These are phyloP conservation scores for Microcyclospora tardicrescens DNA, from an alignment of 2,329 filamentous ascomycete species.

Conservation along the genomic window DNA sequence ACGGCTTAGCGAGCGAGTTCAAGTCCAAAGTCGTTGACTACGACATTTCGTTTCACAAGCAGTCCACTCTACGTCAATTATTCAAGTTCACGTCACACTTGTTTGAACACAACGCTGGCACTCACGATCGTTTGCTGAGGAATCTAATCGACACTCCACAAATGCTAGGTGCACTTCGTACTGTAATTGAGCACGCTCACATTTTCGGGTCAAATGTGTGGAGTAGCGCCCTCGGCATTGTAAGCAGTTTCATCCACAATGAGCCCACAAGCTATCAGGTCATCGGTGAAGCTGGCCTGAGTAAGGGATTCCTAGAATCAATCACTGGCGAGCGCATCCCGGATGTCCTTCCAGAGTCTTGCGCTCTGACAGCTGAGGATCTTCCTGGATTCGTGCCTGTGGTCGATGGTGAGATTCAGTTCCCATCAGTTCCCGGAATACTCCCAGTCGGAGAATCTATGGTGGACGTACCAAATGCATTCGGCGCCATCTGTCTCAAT, in stretches of 20 bases:
- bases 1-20: constrained; percentile 58
- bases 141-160: constrained; percentile 91
- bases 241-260: constrained; percentile 96
- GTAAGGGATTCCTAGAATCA: constrained; percentile 71
- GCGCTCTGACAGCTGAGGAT: constrained; percentile 11
- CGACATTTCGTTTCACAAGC: constrained; percentile 80
- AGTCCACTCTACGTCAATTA: constrained; percentile 84
- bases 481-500: constrained; percentile 90
- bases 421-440: constrained; percentile 43
- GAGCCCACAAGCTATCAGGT: constrained; percentile 95
- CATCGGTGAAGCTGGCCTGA: constrained; percentile 85
- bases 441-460: constrained; percentile 83
- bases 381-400: constrained; percentile 14
- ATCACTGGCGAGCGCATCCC: constrained; percentile 40
- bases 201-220: constrained; percentile 87
- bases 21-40: constrained; percentile 82
- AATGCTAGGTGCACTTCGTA: constrained; percentile 63
- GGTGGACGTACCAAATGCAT: constrained; percentile 68
- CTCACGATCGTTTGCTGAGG: constrained; percentile 77
- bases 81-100: constrained; percentile 95
- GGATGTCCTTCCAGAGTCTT: constrained; percentile 16
- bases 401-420: constrained; percentile 14
- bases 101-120: constrained; percentile 70
- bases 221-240: constrained; percentile 83
- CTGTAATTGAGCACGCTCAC: constrained; percentile 66